Base-by-base conservation (phyloP, 148 eudicot genomes). In the Fagopyrum homotropicum region DNA sequence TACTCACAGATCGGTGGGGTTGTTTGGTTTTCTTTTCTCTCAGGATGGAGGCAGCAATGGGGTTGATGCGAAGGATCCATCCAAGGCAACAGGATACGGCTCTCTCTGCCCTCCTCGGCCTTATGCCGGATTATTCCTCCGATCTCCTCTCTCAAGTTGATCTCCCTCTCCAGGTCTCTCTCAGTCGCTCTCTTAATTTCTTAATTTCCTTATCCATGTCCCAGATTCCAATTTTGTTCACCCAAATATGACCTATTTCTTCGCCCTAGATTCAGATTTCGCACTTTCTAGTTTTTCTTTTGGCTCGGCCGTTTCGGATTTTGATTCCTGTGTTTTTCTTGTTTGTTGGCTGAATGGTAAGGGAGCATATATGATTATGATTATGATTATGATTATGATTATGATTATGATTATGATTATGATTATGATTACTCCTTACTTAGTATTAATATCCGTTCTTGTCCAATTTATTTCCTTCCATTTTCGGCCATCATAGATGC, bases 131-230 rank as follows among this genome's bases (percentile, higher is more conserved):
- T 19, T 84, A 89, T 73, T 90, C 96, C 79, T 84, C 96, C 29
- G 98, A 94, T 89, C 98, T 91, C 49, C 98, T 94, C 75, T 90
- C 98, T 72, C 98, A 94, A 90, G 89, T 90, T 60, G 98, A 94
- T 81, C 98, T 91, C 78, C 98, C 98, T 76, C 98, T 94, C 73
- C 98, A 94, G 97, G 98, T 94, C 35, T 7, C 54, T 75, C 35
- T 61, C 68, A 40, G 10, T 61, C 57, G 12, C 29, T 54, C 43
- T 22, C n/a, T 46, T 51, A 17, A 12, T n/a, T 14, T 57, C 1
- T 2, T 17, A 50, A 47, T 74, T 63, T 77, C 14, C 1, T 55
- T 8, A 35, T 43, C 63, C 69, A 9, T 45, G 16, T 60, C 29
- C 52, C 6, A 55, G 45, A 17, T 60, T 60, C 66, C 43, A 40